Base-by-base conservation (phyloP, 2,329 filamentous ascomycete genomes). In the Nemania abortiva region DNA sequence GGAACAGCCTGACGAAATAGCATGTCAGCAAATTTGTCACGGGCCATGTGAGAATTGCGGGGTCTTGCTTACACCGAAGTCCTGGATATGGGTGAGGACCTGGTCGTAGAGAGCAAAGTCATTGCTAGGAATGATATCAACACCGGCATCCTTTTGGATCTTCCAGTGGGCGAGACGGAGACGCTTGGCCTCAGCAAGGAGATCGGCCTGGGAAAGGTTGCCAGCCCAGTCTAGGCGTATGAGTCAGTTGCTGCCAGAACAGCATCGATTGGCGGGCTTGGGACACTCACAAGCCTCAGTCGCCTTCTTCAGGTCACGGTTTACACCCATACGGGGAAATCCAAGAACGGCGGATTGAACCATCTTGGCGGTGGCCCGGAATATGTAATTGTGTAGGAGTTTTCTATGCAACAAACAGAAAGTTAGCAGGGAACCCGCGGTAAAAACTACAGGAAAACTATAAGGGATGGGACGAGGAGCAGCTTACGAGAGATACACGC, bases 301-400 rank as follows among this genome's bases (percentile, higher is more conserved):
- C 81, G 96, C 96, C 91, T 99, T 99, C 92, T 99, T 99, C 83
- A 99, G 91, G 89, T 99, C 96, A 91, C 96, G 94, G 86, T 97
- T 93, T 80, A 89, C 92, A 86, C 96, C 96, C 93, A 98, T 98
- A 82, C 96, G 95, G 84, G 96, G 96, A 90, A 99, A 99, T 86
- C 96, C 96, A 84, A 99, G 92, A 84, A 99, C 89, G 77, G 96
- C 86, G 75, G 88, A 89, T 80, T 89, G 86, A 82, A 89, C 88
- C 88, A 89, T 89, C 72, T 81, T 88, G 81, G 73, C 77, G 79
- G 79, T 80, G 74, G 74, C 74, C 73, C 73, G 65, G 65, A 64
- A 54, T 72, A 73, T 69, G 57, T 73, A 71, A 63, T 59, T 65
- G 58, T 66, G 63, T 52, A 75, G 49, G 55, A 60, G 47, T 73